A percentile compares a stretch with the other conserved stretches of the same genome.
Evolutionary conservation across 495 filamentous ascomycete genomes (phyloP).

Genomic region (Neurospora sp.): DNA sequence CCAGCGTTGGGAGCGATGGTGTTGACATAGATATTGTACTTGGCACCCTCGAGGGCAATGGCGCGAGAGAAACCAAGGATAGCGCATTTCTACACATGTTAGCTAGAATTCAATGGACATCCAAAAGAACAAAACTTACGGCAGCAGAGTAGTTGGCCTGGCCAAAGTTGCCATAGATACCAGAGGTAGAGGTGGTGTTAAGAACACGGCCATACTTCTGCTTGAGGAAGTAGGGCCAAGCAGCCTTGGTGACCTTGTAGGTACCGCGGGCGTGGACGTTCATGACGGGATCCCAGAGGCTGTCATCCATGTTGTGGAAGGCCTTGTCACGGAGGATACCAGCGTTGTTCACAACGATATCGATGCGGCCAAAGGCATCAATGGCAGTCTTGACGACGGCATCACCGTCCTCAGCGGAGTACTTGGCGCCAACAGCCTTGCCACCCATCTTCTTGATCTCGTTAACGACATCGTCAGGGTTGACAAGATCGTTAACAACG

Average conservation of each 20-base stretch:
- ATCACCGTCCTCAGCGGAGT: constrained; percentile 88
- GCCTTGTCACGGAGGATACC: constrained; percentile 97
- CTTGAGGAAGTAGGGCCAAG: constrained; percentile 96
- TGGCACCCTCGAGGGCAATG: constrained; percentile 83
- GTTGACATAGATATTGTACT: constrained; percentile 98
- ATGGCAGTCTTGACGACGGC: constrained; percentile 86
- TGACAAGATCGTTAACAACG: constrained; percentile 88
- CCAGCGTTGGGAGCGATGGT: constrained; percentile 97
- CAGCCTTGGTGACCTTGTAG: constrained; percentile 95
- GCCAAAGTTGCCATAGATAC: constrained; percentile 98
- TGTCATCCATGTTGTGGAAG: constrained; percentile 95
- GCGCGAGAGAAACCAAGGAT: constrained; percentile 93
- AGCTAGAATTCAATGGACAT: not conserved
- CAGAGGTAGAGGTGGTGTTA: constrained; percentile 93
- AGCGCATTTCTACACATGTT: constrained; percentile 58
- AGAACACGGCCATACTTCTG: constrained; percentile 97
- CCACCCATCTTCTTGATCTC: constrained; percentile 89
- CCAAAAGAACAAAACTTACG: constrained; percentile 35
- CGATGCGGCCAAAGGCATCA: constrained; percentile 86
- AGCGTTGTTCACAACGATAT: constrained; percentile 94
- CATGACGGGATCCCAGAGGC: constrained; percentile 85
- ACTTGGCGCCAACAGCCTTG: constrained; percentile 88
- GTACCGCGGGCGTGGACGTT: constrained; percentile 90
- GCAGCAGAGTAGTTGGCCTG: constrained; percentile 97
- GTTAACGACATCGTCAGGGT: constrained; percentile 85